phyloP scores from a whole-genome alignment of 306 rosid species.

The Cucurbita pepo region DNA sequence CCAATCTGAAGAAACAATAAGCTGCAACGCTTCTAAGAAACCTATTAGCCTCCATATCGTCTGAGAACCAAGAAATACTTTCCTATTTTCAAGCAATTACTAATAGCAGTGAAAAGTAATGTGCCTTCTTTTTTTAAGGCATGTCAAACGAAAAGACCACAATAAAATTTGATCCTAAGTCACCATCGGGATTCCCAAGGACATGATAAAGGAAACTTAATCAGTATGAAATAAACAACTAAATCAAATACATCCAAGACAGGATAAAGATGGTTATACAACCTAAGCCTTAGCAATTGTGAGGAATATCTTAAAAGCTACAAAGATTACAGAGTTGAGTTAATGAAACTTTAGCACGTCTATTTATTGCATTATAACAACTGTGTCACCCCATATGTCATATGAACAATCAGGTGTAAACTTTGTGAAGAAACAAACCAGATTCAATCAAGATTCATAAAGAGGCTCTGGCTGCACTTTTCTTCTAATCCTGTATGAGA shows the following conservation, averaged over 20 bases:
- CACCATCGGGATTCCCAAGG: no score
- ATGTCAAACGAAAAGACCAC: no score
- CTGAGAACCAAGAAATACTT: no score
- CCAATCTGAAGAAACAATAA: no score
- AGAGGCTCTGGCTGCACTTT: constrained; percentile 74
- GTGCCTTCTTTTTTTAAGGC: no score
- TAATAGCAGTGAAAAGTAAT: no score
- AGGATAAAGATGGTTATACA: background rate
- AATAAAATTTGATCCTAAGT: no score
- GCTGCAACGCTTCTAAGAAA: no score
- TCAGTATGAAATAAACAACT: background rate
- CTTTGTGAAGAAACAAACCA: background rate
- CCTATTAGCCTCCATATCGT: no score
- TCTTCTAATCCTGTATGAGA: constrained; percentile 59
- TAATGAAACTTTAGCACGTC: background rate
- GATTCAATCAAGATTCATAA: constrained; percentile 25
- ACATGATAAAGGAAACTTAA: no score
- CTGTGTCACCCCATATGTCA: background rate
- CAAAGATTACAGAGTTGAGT: background rate
- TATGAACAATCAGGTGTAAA: background rate
- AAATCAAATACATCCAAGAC: background rate
- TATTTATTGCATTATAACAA: background rate
- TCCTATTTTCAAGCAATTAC: no score
- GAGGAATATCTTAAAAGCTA: background rate
- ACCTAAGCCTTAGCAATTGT: background rate